Evolutionary conservation across 2,329 filamentous ascomycete genomes (phyloP), one percentile per base, ranked within the genome.

Genomic region (Gaeumannomyces tritici): DNA sequence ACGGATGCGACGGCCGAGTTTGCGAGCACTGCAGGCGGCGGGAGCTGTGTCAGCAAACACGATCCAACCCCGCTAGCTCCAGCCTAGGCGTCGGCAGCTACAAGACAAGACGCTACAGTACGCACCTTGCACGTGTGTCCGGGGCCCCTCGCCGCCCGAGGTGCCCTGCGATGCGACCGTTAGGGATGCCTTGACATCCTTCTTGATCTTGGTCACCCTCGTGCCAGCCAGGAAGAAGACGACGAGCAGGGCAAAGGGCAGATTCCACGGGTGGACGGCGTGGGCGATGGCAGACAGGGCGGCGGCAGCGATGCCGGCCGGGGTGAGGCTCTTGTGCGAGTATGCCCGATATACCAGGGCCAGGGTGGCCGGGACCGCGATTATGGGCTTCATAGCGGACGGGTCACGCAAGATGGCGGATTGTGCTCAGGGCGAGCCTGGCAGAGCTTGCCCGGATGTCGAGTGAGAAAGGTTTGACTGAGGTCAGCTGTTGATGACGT

Each of bases 181-280:
- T 67, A 98, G 79, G 54, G 81, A 84, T 2, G 89, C 85, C 76
- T 99, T 99, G 70, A 92, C 79, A 66, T 90, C 83, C 72, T 97
- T 88, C 74, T 98, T 97, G 69, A 61, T 55, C 60, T 61, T 61
- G 0, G 93, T 97, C 0, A 88, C 92, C 61, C 86, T 80, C 1
- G 89, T 96, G 1, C 92, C 95, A 5, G 89, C 86, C 3, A 96
- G 77, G 75, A 96, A 98, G 78, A 98, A 98, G 47, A 92, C 83
- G 60, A 84, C 83, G 2, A 98, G 81, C 13, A 97, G 81, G 31
- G 83, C 83, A 76, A 97, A 96, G n/a, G 91, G 93, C n/a, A 93
- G 79, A 64, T 90, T 90, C 88, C 91, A 97, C 4, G 93, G 93
- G 74, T 98, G 93, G n/a, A 93, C 77, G 21, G 92, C 91, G 73